phyloP scores from a whole-genome alignment of 164 flowering plant genomes.

The Malania oleifera region DNA sequence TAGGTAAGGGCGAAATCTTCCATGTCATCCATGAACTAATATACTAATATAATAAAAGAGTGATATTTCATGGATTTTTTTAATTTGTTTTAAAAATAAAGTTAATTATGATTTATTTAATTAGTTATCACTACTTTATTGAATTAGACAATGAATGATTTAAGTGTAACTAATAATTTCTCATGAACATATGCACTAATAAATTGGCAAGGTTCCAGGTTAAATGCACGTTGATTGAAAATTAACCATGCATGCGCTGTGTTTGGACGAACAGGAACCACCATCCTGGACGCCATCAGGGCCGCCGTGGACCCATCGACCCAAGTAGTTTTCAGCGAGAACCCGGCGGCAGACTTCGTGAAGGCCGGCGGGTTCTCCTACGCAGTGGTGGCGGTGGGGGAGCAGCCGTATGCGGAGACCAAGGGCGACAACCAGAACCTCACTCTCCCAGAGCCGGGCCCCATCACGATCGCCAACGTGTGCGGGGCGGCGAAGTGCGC shows the following conservation, averaged over 20 bases:
- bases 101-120: too few relatives aligned
- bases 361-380: constrained; percentile 8
- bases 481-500: constrained; percentile 14
- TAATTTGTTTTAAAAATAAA: too few relatives aligned
- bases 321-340: constrained; percentile 7
- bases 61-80: too few relatives aligned
- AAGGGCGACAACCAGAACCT: constrained; percentile 11
- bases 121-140: too few relatives aligned
- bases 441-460: constrained; percentile 10
- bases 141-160: too few relatives aligned
- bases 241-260: not conserved
- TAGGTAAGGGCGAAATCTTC: too few relatives aligned
- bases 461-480: constrained; percentile 6
- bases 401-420: constrained; percentile 15
- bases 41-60: too few relatives aligned
- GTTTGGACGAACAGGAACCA: constrained; percentile 15
- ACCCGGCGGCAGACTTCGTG: constrained; percentile 5
- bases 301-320: constrained; percentile 14
- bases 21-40: too few relatives aligned
- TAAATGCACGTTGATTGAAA: not conserved
- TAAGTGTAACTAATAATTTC: too few relatives aligned
- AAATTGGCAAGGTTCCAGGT: too few relatives aligned
- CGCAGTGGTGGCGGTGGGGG: constrained; percentile 16
- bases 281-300: constrained; percentile 16
- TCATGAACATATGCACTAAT: too few relatives aligned